Evolutionary conservation across 441 rosid genomes (phyloP).

Genomic region (Euphorbia celastroides): DNA sequence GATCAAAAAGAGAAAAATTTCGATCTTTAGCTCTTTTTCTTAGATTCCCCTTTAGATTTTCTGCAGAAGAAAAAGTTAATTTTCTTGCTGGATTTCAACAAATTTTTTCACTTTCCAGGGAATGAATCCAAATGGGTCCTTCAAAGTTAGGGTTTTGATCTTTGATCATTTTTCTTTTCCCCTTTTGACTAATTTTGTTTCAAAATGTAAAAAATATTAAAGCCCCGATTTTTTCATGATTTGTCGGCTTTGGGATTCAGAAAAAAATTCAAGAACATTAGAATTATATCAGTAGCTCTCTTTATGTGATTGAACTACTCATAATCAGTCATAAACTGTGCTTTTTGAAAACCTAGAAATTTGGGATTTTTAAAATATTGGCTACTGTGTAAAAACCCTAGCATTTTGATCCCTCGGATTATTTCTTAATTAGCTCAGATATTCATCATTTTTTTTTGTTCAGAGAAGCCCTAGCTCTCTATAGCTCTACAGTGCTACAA

Average conservation of each 20-base stretch:
- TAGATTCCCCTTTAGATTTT: conserved; percentile 21
- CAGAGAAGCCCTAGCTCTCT: conserved; percentile 10
- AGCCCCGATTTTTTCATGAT: conserved; percentile 30
- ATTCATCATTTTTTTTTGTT: conserved; percentile 1
- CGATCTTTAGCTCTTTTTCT: conserved; percentile 25
- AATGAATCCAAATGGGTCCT: conserved; percentile 27
- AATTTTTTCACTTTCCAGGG: conserved; percentile 26
- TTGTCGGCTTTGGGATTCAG: conserved; percentile 38
- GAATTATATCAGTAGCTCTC: conserved; percentile 35
- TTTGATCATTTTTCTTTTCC: conserved; percentile 16
- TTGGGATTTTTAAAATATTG: conserved; percentile 30
- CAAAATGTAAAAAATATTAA: neutral
- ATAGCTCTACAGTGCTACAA: neutral
- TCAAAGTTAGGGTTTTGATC: conserved; percentile 26
- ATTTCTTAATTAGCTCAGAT: neutral
- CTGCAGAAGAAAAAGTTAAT: conserved; percentile 16
- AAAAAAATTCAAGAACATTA: conserved; percentile 35
- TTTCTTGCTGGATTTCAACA: conserved; percentile 30
- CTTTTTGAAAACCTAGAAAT: conserved; percentile 47
- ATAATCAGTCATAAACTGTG: conserved; percentile 24
- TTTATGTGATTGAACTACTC: conserved; percentile 64
- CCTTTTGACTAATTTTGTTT: conserved; percentile 12
- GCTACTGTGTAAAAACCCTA: conserved; percentile 24
- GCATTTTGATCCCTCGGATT: conserved; percentile 10
- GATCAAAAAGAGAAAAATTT: conserved; percentile 3